A percentile compares a stretch with the other conserved stretches of the same genome.
Conservation (phyloP, 176 grass and related monocot genomes). For the Oryza coarctata region DNA sequence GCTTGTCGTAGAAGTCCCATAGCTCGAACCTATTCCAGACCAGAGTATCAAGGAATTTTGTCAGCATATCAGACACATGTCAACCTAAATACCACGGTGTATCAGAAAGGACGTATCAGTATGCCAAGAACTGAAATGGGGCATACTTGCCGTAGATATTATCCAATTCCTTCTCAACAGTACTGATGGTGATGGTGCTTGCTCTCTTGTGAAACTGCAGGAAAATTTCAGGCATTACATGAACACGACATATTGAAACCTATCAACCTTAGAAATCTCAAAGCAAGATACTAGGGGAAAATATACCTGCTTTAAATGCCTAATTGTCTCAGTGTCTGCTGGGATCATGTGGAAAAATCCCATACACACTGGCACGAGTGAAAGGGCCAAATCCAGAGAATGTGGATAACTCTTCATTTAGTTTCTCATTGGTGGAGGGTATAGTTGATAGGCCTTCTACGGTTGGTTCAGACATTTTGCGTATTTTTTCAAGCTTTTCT, state of each 20-base stretch:
- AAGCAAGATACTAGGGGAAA: background rate
- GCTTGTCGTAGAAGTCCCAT: conserved; percentile 64
- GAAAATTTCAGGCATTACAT: conserved; percentile 13
- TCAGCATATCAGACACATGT: background rate
- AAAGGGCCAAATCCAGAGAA: conserved; percentile 78
- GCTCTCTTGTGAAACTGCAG: conserved; percentile 62
- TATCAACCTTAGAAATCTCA: background rate
- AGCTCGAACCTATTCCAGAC: conserved; percentile 61
- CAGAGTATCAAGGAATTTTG: background rate
- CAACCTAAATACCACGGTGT: background rate
- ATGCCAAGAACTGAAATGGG: conserved; percentile 83
- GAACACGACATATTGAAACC: background rate
- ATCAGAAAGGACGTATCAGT: conserved; percentile 56
- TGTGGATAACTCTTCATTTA: conserved; percentile 47
- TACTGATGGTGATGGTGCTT: conserved; percentile 37
- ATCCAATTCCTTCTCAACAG: conserved; percentile 49
- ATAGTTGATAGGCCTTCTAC: conserved; percentile 33
- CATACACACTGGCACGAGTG: conserved; percentile 83
- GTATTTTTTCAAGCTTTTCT: conserved; percentile 53
- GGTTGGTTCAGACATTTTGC: conserved; percentile 22
- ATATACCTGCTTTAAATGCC: conserved; percentile 68
- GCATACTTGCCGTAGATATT: conserved; percentile 63
- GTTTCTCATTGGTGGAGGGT: conserved; percentile 30
- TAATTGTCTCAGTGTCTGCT: conserved; percentile 68
- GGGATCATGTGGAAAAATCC: conserved; percentile 73